Evolutionary conservation across 768 basidiomycete genomes (phyloP).

Genomic region (Tylopilus intermedius): DNA sequence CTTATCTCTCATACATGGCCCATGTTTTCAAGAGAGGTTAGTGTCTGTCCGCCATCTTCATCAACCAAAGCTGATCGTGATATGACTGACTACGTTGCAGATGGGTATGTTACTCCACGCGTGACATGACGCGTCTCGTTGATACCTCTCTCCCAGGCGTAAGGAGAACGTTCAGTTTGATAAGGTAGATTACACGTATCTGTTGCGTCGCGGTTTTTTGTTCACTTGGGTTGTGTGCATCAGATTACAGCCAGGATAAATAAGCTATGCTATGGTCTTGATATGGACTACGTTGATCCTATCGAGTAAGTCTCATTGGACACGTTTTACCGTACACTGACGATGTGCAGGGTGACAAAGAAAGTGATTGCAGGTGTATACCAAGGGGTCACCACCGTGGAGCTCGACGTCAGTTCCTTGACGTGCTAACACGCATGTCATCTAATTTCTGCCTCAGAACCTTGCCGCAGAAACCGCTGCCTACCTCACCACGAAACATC

Average conservation of each 20-base stretch:
- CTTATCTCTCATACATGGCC: slow-evolving; percentile 32
- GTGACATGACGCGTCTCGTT: slow-evolving; percentile 24
- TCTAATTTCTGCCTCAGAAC: slow-evolving; percentile 53
- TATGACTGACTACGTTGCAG: slow-evolving; percentile 25
- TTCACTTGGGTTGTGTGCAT: slow-evolving; percentile 2
- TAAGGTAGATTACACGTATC: slow-evolving; percentile 51
- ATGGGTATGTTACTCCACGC: slow-evolving; percentile 38
- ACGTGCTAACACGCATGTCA: not conserved
- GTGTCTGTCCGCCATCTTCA: slow-evolving; percentile 11
- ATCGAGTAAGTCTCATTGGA: slow-evolving; percentile 53
- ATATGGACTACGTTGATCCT: slow-evolving; percentile 86
- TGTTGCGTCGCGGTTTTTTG: slow-evolving; percentile 13
- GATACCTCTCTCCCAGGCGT: slow-evolving; percentile 42
- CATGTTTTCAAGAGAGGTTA: slow-evolving; percentile 57
- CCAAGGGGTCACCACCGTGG: slow-evolving; percentile 92
- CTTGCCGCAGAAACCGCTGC: slow-evolving; percentile 97
- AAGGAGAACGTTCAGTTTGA: slow-evolving; percentile 93
- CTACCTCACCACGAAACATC: slow-evolving; percentile 93
- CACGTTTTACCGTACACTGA: slow-evolving; percentile 2
- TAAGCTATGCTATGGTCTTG: slow-evolving; percentile 96
- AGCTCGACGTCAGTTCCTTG: slow-evolving; percentile 74
- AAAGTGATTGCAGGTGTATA: slow-evolving; percentile 94
- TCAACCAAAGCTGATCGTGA: slow-evolving; percentile 8
- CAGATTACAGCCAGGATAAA: slow-evolving; percentile 84
- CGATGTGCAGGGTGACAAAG: slow-evolving; percentile 63